phyloP scores from a whole-genome alignment of 2,329 filamentous ascomycete species.

The Aphanoascus verrucosus region DNA sequence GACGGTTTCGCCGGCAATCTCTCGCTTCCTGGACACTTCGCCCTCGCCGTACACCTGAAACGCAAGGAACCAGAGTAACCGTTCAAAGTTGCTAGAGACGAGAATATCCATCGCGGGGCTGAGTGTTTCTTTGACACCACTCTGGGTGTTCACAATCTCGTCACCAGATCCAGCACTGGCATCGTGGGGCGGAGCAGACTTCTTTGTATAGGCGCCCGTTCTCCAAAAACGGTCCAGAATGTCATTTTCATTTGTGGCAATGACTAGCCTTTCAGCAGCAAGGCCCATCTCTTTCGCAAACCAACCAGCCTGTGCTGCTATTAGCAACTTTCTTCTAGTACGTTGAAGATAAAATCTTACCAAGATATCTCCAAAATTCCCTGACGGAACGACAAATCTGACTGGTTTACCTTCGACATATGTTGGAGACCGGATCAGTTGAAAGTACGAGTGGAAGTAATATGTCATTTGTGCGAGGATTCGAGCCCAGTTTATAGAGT shows the following conservation, averaged over 20 bases:
- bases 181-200: constrained; percentile 45
- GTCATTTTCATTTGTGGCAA: constrained; percentile 95
- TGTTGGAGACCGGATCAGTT: constrained; percentile 51
- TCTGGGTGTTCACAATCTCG: constrained; percentile 51
- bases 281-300: constrained; percentile 87
- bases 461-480: constrained; percentile 96
- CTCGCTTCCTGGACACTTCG: constrained; percentile 37
- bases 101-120: constrained; percentile 97
- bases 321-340: background rate
- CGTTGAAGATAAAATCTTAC: constrained; percentile 7
- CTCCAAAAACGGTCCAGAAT: constrained; percentile 94
- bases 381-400: constrained; percentile 82
- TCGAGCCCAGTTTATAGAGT: constrained; percentile 92
- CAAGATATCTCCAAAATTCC: constrained; percentile 93
- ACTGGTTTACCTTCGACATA: constrained; percentile 51
- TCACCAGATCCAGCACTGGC: background rate
- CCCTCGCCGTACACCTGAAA: constrained; percentile 60
- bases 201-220: constrained; percentile 67
- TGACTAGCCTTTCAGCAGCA: constrained; percentile 74
- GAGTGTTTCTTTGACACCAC: constrained; percentile 79
- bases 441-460: constrained; percentile 93
- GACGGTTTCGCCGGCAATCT: constrained; percentile 59
- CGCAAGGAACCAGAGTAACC: constrained; percentile 84
- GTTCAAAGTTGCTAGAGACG: constrained; percentile 92
- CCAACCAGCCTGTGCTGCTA: constrained; percentile 50